Percentiles rank a stretch among this genome's conserved stretches.
These are phyloP conservation scores for Arthonia radiata DNA, from an alignment of 495 filamentous ascomycete species.

Conservation along the genomic window DNA sequence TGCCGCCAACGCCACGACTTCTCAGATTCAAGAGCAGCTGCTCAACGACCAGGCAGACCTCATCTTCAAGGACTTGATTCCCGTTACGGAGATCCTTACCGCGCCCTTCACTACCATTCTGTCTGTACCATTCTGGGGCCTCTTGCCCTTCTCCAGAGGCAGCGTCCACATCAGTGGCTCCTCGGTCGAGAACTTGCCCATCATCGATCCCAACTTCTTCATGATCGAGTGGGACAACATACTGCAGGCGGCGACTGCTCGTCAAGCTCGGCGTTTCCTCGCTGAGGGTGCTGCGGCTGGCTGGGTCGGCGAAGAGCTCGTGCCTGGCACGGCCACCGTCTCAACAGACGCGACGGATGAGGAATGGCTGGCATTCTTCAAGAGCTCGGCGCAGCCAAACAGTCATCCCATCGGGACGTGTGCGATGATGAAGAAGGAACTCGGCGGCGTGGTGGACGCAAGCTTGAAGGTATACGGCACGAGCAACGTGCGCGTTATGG, in stretches of 20 bases:
- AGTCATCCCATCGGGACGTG: conserved; percentile 27
- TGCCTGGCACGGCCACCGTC: no score
- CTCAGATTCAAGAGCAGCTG: conserved; percentile 11
- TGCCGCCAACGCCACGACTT: conserved; percentile 8
- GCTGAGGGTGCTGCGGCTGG: no score
- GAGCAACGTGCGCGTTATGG: conserved; percentile 20
- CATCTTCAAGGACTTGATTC: conserved; percentile 17
- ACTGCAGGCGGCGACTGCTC: no score
- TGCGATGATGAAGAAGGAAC: conserved; percentile 26
- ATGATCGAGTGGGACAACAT: no score
- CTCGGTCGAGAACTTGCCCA: no score
- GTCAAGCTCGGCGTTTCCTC: no score
- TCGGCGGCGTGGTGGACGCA: conserved; percentile 25
- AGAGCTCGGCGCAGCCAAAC: conserved; percentile 3
- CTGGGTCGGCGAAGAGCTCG: no score
- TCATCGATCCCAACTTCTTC: no score
- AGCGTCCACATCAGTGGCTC: conserved; percentile 7
- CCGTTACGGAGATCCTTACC: conserved; percentile 17
- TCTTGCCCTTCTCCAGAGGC: conserved; percentile 8
- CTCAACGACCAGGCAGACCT: conserved; percentile 20
- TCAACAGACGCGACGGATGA: no score
- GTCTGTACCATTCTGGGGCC: conserved; percentile 17
- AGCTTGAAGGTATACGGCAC: conserved; percentile 26
- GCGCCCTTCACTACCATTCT: conserved; percentile 8
- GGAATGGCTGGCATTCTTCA: no score